Evolutionary conservation across 2,329 filamentous ascomycete species (phyloP), one percentile per base, ranked within the genome.

Genomic region (Claviceps fusiformis): DNA sequence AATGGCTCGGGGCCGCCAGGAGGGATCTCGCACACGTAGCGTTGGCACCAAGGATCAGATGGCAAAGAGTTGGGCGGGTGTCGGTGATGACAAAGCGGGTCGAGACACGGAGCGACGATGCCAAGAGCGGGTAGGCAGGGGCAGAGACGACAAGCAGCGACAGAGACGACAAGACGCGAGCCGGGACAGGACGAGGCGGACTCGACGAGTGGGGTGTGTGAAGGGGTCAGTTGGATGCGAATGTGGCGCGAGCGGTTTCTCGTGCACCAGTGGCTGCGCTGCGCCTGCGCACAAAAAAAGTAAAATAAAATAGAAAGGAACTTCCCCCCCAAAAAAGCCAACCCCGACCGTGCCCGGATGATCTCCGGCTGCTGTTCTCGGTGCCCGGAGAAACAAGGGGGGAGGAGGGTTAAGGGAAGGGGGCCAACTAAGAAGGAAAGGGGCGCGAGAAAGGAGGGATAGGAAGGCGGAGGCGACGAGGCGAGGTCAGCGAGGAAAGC

Each of bases 1-100:
- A 48, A 31, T 33, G 27, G 46, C 29, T 44, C 43, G 19, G 43
- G 7, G 3, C n/a, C 43, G 24, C 5, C 43, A 44, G 29, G 27
- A 48, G 46, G 46, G 29, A n/a, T n/a, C 13, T 46, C 27, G 44
- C 44, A 29, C 44, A 46, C 6, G 44, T 27, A 29, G 44, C 39
- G 33, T 41, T 27, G 27, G 47, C 37, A 27, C 39, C 24, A 50
- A 50, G n/a, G 15, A 33, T n/a, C n/a, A 10, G 48, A 24, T 39
- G 19, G 27, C 17, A 31, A 41, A 27, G 44, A 48, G 9, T 31
- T 15, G 47, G 48, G n/a, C 24, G 55, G 48, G 41, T 24, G 52
- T 51, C 48, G 35, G 52, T 29, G 55, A 54, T 56, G 48, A 56
- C 52, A 54, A 56, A 52, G 55, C 43, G 33, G 35, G 39, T 41